Base-by-base conservation (phyloP, 2,329 filamentous ascomycete genomes). In the Penicillium sp. region DNA sequence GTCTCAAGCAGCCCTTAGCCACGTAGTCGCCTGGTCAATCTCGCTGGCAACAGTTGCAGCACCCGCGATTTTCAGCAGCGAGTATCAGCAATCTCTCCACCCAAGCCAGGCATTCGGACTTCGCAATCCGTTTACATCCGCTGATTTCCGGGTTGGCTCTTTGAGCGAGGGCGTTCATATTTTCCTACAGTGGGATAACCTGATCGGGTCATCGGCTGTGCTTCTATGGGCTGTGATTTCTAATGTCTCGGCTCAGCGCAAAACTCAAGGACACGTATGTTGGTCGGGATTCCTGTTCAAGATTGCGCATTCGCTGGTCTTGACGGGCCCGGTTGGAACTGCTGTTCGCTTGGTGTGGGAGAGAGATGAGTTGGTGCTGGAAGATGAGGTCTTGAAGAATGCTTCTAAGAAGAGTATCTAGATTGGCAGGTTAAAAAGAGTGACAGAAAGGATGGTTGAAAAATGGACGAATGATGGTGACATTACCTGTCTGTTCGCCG, bases 101-200 rank as follows among this genome's bases (percentile, higher is more conserved):
- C 73, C 78, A 1, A 61, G 59, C 2, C 65, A 66, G 23, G 70
- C 79, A 2, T 78, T 76, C 50, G 51, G 57, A 3, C 51, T 68
- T n/a, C 59, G 69, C 16, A 70, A 75, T 5, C 68, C 69, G 3
- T 73, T 74, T 61, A 64, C 66, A 2, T 52, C 60, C 62, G 62
- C 66, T 24, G 58, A 65, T 6, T 46, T 65, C 26, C 58, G 64
- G 35, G 66, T 73, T n/a, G 59, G 66, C 18, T 66, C 63, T 6
- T 53, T 79, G 12, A 70, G 72, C 12, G 68, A 74, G 20, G 76
- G 79, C 0, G 71, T 74, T 9, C 71, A 77, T 38, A 69, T 67
- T 40, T 78, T 82, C 59, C 60, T 82, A 28, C 73, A 79, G 35
- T 82, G 78, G 74, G 79, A 82, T 61, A 66, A 79, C 11, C 63